Evolutionary conservation across 495 filamentous ascomycete species (phyloP).

Genomic region (Parachaetomium inaequale): DNA sequence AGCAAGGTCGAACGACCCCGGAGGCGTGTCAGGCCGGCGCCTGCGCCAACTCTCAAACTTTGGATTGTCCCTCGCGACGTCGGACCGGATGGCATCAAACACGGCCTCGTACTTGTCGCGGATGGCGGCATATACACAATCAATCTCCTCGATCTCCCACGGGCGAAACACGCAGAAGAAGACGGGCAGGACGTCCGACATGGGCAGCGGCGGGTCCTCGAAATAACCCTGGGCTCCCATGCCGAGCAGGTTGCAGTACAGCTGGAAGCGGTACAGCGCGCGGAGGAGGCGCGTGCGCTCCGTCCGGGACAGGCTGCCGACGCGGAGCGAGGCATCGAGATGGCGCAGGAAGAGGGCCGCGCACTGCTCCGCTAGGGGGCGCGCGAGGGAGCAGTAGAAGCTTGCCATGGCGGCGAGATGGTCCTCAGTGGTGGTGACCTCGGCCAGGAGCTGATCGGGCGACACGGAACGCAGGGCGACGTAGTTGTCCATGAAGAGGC

Average conservation of each 20-base stretch:
- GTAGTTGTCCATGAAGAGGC: constrained; percentile 15
- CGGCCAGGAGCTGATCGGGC: constrained; percentile 2
- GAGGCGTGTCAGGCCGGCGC: background rate
- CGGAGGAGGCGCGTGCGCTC: constrained; percentile 27
- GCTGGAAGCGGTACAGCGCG: constrained; percentile 32
- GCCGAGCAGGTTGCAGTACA: constrained; percentile 32
- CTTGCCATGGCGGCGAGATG: constrained; percentile 15
- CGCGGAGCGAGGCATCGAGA: background rate
- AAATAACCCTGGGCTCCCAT: background rate
- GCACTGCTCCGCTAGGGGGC: constrained; percentile 22
- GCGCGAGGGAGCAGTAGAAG: constrained; percentile 27
- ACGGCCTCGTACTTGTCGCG: background rate
- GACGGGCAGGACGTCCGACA: background rate
- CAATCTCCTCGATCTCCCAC: constrained; percentile 22
- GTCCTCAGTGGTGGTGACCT: constrained; percentile 4
- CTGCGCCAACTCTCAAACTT: constrained; percentile 3
- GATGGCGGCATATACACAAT: background rate
- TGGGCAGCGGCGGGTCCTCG: background rate
- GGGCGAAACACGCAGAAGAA: constrained; percentile 12
- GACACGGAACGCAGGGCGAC: background rate
- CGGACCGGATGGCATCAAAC: background rate
- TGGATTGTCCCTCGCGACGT: background rate
- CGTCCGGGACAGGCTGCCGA: constrained; percentile 17
- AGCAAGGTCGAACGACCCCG: background rate
- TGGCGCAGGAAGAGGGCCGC: constrained; percentile 13